Percentiles rank a stretch among this genome's conserved stretches.
Evolutionary conservation across 768 basidiomycete genomes (phyloP).

Genomic region (Mycena olivaceomarginata): DNA sequence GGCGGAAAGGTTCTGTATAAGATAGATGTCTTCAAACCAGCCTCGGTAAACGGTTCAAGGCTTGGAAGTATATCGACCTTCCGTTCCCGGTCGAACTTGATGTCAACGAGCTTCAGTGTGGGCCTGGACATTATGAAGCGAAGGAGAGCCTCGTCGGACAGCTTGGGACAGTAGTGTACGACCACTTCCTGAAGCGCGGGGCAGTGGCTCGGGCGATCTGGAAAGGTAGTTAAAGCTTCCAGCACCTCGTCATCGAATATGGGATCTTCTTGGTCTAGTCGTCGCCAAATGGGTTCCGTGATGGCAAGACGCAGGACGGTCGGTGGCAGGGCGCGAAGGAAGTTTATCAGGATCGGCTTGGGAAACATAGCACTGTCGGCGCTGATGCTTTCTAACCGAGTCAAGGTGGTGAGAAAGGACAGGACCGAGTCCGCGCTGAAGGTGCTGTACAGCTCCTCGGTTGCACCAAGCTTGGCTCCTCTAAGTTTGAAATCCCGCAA

Average conservation of each 20-base stretch:
- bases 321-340: constrained; percentile 25
- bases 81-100: constrained; percentile 2
- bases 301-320: constrained; percentile 5
- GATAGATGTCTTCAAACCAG: not conserved
- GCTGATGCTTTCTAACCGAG: constrained; percentile 14
- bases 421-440: not conserved
- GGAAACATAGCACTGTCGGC: not conserved
- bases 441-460: not conserved
- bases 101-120: constrained; percentile 10
- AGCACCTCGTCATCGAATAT: constrained; percentile 9
- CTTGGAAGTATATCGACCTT: constrained; percentile 15
- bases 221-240: not conserved
- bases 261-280: not conserved
- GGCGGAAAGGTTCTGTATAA: not conserved
- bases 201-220: too few relatives aligned
- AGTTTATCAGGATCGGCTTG: not conserved
- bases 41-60: not conserved
- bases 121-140: constrained; percentile 9
- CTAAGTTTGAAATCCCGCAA: constrained; percentile 17
- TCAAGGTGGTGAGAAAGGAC: not conserved
- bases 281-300: not conserved
- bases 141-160: constrained; percentile 23
- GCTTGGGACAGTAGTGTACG: not conserved
- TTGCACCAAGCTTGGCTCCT: not conserved
- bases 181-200: not conserved